A percentile compares a stretch with the other conserved stretches of the same genome.
phyloP scores from a whole-genome alignment of 129 eudicot genomes.

The Apium graveolens region DNA sequence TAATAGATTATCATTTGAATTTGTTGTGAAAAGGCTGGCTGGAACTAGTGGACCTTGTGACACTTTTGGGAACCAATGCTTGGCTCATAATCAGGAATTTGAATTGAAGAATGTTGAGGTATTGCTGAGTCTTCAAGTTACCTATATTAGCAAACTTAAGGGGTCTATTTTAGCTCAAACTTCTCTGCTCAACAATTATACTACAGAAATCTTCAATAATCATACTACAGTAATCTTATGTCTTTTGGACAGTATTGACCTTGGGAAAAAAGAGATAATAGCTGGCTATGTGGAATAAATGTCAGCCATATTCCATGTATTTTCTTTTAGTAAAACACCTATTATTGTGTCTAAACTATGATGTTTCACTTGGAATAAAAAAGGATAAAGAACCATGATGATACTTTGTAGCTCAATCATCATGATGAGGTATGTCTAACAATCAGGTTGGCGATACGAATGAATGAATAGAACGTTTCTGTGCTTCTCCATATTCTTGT shows the following conservation, averaged over 20 bases:
- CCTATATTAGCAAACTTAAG: background rate
- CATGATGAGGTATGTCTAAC: background rate
- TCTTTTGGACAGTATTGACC: no score
- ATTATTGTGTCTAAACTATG: background rate
- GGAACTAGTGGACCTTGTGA: conserved; percentile 94
- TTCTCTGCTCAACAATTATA: no score
- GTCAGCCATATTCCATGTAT: background rate
- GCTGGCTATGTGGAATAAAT: no score
- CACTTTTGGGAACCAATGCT: conserved; percentile 79
- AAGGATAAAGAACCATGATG: background rate
- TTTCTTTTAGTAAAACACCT: no score
- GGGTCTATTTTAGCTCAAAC: background rate
- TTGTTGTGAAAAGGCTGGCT: conserved; percentile 39
- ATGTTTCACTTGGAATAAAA: background rate
- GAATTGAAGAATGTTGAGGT: conserved; percentile 87
- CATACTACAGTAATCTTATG: no score
- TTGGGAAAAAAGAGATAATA: no score
- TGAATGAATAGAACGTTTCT: background rate
- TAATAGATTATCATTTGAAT: background rate
- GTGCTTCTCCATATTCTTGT: background rate
- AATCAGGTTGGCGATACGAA: background rate
- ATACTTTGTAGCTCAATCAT: background rate
- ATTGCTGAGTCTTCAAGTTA: conserved; percentile 12
- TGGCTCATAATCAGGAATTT: conserved; percentile 74
- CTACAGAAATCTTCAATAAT: no score